Evolutionary conservation across 1,139 yeast species (phyloP).

Genomic region (Taphrina flavorubra): DNA sequence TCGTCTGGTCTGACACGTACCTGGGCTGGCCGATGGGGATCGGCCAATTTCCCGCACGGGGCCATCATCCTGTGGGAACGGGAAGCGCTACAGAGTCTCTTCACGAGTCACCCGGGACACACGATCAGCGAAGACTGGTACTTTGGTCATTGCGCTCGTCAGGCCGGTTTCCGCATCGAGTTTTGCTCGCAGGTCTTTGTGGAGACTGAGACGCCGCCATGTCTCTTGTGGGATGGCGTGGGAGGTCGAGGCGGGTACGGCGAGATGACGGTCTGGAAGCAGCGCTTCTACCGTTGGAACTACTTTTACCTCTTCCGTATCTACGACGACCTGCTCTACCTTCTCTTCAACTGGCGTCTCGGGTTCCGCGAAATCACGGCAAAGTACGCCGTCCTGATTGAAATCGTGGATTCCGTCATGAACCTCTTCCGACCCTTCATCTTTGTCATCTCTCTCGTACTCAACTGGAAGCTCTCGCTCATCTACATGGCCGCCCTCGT

Average conservation of each 20-base stretch:
- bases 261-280: slow-evolving; percentile 40
- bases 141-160: slow-evolving; percentile 30
- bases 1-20: slow-evolving; percentile 17
- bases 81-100: slow-evolving; percentile 32
- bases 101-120: slow-evolving; percentile 27
- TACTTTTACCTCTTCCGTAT: slow-evolving; percentile 25
- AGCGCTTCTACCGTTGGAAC: slow-evolving; percentile 35
- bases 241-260: slow-evolving; percentile 35
- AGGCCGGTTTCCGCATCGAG: slow-evolving; percentile 22
- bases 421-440: slow-evolving; percentile 30
- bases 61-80: slow-evolving; percentile 35
- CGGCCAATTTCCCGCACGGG: slow-evolving; percentile 24
- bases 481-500: slow-evolving; percentile 7
- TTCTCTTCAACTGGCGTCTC: slow-evolving; percentile 36
- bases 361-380: slow-evolving; percentile 27
- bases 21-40: slow-evolving; percentile 24
- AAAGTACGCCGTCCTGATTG: slow-evolving; percentile 19
- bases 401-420: slow-evolving; percentile 22
- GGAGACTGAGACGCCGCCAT: slow-evolving; percentile 39
- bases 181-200: slow-evolving; percentile 32
- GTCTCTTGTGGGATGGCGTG: slow-evolving; percentile 8
- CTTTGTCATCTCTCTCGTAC: slow-evolving; percentile 18
- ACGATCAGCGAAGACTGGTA: slow-evolving; percentile 31
- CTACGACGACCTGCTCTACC: slow-evolving; percentile 22
- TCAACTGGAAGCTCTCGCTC: slow-evolving; percentile 12